Base-by-base conservation (phyloP, 2,329 filamentous ascomycete genomes). In the Neodidymelliopsis sp. region DNA sequence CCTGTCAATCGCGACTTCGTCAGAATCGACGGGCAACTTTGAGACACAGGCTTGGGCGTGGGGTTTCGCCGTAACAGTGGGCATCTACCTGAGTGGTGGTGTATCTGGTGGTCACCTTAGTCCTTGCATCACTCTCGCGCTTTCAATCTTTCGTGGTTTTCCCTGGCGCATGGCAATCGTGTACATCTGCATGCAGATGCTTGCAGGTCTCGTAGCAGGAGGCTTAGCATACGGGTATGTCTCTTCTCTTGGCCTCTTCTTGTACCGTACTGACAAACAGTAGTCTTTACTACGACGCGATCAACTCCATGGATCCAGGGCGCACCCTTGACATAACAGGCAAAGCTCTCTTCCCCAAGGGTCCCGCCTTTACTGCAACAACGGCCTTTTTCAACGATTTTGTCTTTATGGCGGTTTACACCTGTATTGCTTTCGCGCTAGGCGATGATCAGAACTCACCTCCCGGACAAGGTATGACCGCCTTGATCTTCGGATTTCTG, bases 311-410 rank as follows among this genome's bases (percentile, higher is more conserved):
- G 86, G 72, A 87, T 82, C 42, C 79, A 11, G 42, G 46, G 4
- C 54, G 66, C 8, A 67, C 67, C 1, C 60, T 63, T 6, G 56
- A 60, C 20, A 51, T 63, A 13, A 65, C 67, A 72, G 29, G 80
- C 75, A 7, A 67, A 74, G 19, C 90, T 45, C 89, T 90, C 63
- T 88, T 63, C 84, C 87, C 0, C 77, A 82, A 50, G 56, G 62
- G 62, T 3, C 60, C 74, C 0, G 84, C 88, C 67, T 78, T 90
- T 77, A 84, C 83, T 1, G 81, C 80, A 31, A 81, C 83, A 0
- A 81, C 81, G n/a, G 84, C 86, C 68, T 87, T 89, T 71, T 87
- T 89, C 64, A 86, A 83, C 31, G 87, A 90, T 58, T 86, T 89
- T 53, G 74, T 90, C 38, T 84, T 86, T 23, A 85, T 81, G 49